phyloP scores from a whole-genome alignment of 2,329 filamentous ascomycete species.

The Cercospora nicotianae region DNA sequence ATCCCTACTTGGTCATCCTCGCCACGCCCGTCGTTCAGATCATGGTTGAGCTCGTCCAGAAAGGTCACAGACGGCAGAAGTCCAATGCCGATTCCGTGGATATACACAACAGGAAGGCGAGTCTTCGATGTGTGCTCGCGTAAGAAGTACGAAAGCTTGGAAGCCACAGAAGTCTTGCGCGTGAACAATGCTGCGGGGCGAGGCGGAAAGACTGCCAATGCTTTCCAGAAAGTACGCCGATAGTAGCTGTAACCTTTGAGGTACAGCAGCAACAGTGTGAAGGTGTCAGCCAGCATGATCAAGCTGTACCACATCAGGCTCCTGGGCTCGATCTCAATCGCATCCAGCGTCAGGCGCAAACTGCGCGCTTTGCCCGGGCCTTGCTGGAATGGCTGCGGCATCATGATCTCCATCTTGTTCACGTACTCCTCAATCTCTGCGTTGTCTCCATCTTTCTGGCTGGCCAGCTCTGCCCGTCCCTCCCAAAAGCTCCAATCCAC shows the following conservation, averaged over 20 bases:
- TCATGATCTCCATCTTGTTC: slow-evolving; percentile 53
- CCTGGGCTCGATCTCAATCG: slow-evolving; percentile 55
- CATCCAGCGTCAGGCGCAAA: slow-evolving; percentile 66
- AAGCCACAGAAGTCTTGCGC: slow-evolving; percentile 50
- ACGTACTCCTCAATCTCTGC: slow-evolving; percentile 59
- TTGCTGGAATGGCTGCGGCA: slow-evolving; percentile 53
- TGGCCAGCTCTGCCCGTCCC: slow-evolving; percentile 65
- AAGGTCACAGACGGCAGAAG: slow-evolving; percentile 63
- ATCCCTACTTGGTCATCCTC: slow-evolving; percentile 57
- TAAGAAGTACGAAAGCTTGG: slow-evolving; percentile 64
- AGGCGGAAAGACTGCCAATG: slow-evolving; percentile 59
- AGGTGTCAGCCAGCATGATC: slow-evolving; percentile 55
- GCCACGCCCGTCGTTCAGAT: slow-evolving; percentile 22
- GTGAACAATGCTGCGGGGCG: slow-evolving; percentile 55
- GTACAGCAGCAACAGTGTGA: slow-evolving; percentile 31
- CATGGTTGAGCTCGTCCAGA: slow-evolving; percentile 53
- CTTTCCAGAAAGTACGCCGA: slow-evolving; percentile 21
- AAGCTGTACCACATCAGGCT: slow-evolving; percentile 63
- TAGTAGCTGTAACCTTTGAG: slow-evolving; percentile 32
- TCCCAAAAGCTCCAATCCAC: slow-evolving; percentile 64
- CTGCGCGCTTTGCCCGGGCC: slow-evolving; percentile 59
- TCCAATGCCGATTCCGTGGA: slow-evolving; percentile 71
- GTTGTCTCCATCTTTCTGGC: slow-evolving; percentile 41
- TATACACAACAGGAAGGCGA: slow-evolving; percentile 62
- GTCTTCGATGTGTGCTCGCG: slow-evolving; percentile 61